Percentiles rank a stretch among this genome's conserved stretches.
These are phyloP conservation scores for Polyplosphaeria fusca DNA, from an alignment of 495 filamentous ascomycete species.

Conservation along the genomic window DNA sequence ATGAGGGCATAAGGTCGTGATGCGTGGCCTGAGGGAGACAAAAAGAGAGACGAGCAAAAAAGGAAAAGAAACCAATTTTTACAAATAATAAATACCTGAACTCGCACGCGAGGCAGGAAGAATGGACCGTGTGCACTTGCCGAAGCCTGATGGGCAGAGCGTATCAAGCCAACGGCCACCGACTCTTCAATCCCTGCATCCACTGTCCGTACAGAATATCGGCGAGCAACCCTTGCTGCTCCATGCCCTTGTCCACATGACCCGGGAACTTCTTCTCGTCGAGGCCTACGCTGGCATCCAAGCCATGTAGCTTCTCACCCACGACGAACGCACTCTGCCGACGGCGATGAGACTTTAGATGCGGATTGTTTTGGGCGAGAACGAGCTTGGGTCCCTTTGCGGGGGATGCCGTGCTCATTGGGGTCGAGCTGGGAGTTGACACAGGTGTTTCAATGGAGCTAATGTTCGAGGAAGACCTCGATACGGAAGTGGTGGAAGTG, in stretches of 20 bases:
- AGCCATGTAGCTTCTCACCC: constrained; percentile 21
- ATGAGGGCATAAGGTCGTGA: no score
- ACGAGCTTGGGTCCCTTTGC: constrained; percentile 60
- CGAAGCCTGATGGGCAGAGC: no score
- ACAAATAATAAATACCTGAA: no score
- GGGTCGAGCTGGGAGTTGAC: constrained; percentile 8
- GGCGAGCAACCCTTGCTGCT: constrained; percentile 82
- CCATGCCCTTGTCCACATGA: constrained; percentile 65
- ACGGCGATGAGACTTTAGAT: constrained; percentile 66
- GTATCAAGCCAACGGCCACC: no score
- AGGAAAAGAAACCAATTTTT: no score
- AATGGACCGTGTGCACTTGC: no score
- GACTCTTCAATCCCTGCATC: constrained; percentile 74
- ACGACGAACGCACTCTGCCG: constrained; percentile 59
- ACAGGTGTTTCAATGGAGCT: constrained; percentile 3
- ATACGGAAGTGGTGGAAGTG: background rate
- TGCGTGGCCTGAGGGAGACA: no score
- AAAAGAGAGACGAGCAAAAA: no score
- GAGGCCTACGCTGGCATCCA: constrained; percentile 37
- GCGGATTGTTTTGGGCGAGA: constrained; percentile 77
- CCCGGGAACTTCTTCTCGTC: constrained; percentile 50
- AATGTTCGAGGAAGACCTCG: background rate
- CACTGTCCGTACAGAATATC: constrained; percentile 89
- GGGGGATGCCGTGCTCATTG: constrained; percentile 7
- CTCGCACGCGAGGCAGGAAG: no score